Conservation (phyloP, 2,329 filamentous ascomycete species). For the Alternaria dauci region DNA sequence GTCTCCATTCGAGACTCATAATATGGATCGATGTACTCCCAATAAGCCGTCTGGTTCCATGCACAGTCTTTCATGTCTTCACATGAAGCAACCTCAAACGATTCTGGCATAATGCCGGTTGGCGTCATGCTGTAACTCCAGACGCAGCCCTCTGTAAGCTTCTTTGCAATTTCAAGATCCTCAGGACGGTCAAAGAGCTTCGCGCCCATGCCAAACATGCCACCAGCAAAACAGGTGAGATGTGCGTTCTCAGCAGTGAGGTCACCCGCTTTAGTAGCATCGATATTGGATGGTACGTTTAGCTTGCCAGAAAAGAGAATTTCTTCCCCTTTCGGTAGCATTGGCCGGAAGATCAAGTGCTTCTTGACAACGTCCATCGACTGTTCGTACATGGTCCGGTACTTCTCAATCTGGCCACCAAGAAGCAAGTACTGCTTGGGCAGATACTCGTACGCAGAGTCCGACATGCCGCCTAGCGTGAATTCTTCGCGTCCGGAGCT, state of each 20-base stretch:
- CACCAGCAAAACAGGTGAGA: constrained; percentile 74
- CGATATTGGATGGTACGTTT: constrained; percentile 42
- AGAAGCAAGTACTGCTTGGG: constrained; percentile 59
- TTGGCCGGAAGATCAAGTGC: constrained; percentile 61
- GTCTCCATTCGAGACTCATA: constrained; percentile 38
- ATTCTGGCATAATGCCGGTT: constrained; percentile 69
- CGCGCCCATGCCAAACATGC: constrained; percentile 73
- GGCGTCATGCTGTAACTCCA: constrained; percentile 67
- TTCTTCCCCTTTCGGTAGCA: constrained; percentile 57
- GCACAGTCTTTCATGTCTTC: constrained; percentile 52
- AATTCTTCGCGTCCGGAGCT: constrained; percentile 56
- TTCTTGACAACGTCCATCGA: constrained; percentile 55
- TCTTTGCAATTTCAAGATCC: constrained; percentile 65
- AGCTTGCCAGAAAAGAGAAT: constrained; percentile 54
- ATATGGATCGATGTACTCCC: constrained; percentile 50
- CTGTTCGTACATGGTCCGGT: constrained; percentile 66
- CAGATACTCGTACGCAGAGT: constrained; percentile 55
- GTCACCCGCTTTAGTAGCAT: constrained; percentile 33
- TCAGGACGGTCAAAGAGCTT: constrained; percentile 65
- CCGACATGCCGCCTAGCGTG: constrained; percentile 52
- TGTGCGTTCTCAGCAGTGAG: constrained; percentile 62
- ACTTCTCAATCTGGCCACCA: constrained; percentile 57
- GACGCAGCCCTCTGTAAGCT: constrained; percentile 69
- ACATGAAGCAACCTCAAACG: constrained; percentile 60
- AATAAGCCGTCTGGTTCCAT: constrained; percentile 58